Evolutionary conservation across 441 rosid species (phyloP), one percentile per base, ranked within the genome.

Genomic region (Jatropha multifida): DNA sequence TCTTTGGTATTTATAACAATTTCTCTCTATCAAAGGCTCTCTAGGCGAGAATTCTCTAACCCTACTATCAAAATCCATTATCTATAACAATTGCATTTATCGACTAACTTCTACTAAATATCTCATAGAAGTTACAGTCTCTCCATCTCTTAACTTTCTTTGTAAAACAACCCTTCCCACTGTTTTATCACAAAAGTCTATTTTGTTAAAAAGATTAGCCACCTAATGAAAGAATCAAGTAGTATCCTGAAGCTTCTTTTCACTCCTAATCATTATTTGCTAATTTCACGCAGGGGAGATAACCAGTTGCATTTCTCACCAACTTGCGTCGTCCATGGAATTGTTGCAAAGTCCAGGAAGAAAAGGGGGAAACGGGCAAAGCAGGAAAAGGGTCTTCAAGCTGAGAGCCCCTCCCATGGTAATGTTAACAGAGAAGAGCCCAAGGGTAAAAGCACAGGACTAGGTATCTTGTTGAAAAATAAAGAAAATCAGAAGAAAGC

Each of bases 401-500:
- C 18, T 76, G 82, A 60, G 48, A 73, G 20, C 55, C 17, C 26
- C 18, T 4, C 26, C 3, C 42, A 49, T 65, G n/a, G 58, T n/a
- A 65, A 49, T 62, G 59, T 58, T 58, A 23, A 44, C 32, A 63
- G 58, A 73, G 44, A 51, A 52, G 72, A 69, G 54, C 68, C 74
- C 12, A 44, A 69, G 58, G 38, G 66, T 67, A 71, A 17, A n/a
- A 70, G 54, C 10, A 59, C 15, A 4, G 18, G 5, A 17, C 65
- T 51, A 60, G 72, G 20, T 49, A 26, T 68, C 27, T 58, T 69
- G 5, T 27, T 54, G 23, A 46, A 14, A 42, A 64, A 52, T 65
- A 78, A 77, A 60, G 77, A 60, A 72, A 69, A 73, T 74, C 75
- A 63, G 65, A 74, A 68, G 74, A 73, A 32, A 59, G 74, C 56